A percentile compares a stretch with the other conserved stretches of the same genome.
These are phyloP conservation scores for Mycothermus thermophilus DNA, from an alignment of 495 filamentous ascomycete species.

Conservation along the genomic window DNA sequence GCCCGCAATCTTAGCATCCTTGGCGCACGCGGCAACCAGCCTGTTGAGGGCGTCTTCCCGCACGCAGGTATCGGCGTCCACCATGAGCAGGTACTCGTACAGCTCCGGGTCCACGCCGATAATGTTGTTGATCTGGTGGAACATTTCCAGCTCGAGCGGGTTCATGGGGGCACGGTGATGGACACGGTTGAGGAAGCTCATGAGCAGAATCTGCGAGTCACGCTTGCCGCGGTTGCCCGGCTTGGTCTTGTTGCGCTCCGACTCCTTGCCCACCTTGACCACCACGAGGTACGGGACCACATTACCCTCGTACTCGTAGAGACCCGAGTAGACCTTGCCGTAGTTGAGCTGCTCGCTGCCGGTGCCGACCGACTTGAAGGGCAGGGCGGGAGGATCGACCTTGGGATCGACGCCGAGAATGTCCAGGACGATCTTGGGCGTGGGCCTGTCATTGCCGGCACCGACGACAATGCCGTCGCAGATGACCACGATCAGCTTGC, in stretches of 20 bases:
- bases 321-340: slow-evolving; percentile 94
- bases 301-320: slow-evolving; percentile 95
- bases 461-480: slow-evolving; percentile 96
- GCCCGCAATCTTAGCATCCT: slow-evolving; percentile 90
- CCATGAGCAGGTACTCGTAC: slow-evolving; percentile 95
- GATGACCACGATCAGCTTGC: slow-evolving; percentile 84
- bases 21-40: slow-evolving; percentile 81
- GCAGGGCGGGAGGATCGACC: slow-evolving; percentile 83
- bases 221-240: slow-evolving; percentile 97
- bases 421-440: slow-evolving; percentile 92
- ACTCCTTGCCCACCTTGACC: slow-evolving; percentile 94
- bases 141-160: slow-evolving; percentile 92
- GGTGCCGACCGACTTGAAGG: slow-evolving; percentile 80
- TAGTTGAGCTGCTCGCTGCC: slow-evolving; percentile 93
- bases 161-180: slow-evolving; percentile 89
- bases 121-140: slow-evolving; percentile 98
- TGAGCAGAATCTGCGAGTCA: slow-evolving; percentile 76
- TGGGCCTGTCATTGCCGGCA: slow-evolving; percentile 90
- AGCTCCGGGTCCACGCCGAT: slow-evolving; percentile 96
- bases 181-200: slow-evolving; percentile 92
- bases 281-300: slow-evolving; percentile 93
- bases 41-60: slow-evolving; percentile 84
- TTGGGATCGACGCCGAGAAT: slow-evolving; percentile 96
- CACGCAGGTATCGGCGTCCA: slow-evolving; percentile 95
- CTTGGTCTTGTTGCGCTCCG: slow-evolving; percentile 80